Percentiles rank a stretch among this genome's conserved stretches.
These are phyloP conservation scores for Podospora didyma DNA, from an alignment of 495 filamentous ascomycete species.

Conservation along the genomic window DNA sequence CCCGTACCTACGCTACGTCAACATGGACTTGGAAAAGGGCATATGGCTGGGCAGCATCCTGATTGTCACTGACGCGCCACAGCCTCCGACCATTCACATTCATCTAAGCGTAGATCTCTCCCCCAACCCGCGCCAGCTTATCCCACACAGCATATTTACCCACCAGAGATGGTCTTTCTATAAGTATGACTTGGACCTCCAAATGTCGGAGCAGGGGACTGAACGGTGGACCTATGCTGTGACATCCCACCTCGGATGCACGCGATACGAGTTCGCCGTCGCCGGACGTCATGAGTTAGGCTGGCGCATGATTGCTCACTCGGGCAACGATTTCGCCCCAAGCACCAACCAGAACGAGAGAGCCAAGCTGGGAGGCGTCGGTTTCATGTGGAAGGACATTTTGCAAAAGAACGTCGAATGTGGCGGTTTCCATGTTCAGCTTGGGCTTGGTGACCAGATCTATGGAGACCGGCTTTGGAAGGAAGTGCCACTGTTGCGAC, in stretches of 20 bases:
- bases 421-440: conserved; percentile 89
- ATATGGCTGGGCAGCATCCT: conserved; percentile 74
- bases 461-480: conserved; percentile 97
- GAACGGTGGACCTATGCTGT: conserved; percentile 98
- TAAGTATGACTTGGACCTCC: conserved; percentile 87
- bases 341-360: conserved; percentile 83
- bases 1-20: conserved; percentile 90
- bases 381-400: conserved; percentile 98
- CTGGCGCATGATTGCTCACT: conserved; percentile 97
- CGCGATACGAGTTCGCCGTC: conserved; percentile 95
- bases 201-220: conserved; percentile 76
- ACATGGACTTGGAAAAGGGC: conserved; percentile 93
- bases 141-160: conserved; percentile 74
- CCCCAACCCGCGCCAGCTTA: conserved; percentile 87
- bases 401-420: conserved; percentile 96
- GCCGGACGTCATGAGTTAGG: conserved; percentile 83
- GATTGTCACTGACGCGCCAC: conserved; percentile 85
- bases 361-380: conserved; percentile 76
- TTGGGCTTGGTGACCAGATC: conserved; percentile 90
- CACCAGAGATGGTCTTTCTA: conserved; percentile 96
- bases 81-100: conserved; percentile 94
- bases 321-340: conserved; percentile 90
- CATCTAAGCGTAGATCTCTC: conserved; percentile 88
- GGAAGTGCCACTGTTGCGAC: conserved; percentile 84
- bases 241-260: conserved; percentile 93